Evolutionary conservation across 2,329 filamentous ascomycete genomes (phyloP).

Genomic region (Ilyonectria sp.): DNA sequence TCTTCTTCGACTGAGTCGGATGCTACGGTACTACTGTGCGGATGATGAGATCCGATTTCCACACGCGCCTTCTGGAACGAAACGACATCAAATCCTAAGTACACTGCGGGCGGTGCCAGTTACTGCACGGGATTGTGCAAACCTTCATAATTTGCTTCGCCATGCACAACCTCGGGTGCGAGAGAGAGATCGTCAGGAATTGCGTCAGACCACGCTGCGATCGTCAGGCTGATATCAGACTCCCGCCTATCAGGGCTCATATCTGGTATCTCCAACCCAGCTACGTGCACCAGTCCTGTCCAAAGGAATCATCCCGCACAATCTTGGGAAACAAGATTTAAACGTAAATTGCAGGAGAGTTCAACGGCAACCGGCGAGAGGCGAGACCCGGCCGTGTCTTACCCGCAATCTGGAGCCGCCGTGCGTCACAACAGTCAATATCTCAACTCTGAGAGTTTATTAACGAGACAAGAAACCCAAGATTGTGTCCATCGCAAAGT

Average conservation of each 20-base stretch:
- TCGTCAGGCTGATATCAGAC: slow-evolving; percentile 16
- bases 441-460: too few species aligned
- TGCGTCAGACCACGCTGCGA: slow-evolving; percentile 6
- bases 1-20: too few species aligned
- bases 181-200: neutral
- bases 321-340: neutral
- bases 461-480: too few species aligned
- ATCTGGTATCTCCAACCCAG: slow-evolving; percentile 3
- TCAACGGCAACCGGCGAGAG: neutral
- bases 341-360: neutral
- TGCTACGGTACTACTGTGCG: too few species aligned
- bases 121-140: too few species aligned
- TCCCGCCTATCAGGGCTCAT: slow-evolving; percentile 3
- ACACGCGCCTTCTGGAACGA: neutral
- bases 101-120: neutral
- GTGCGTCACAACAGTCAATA: too few species aligned
- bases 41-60: too few species aligned
- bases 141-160: neutral
- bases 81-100: neutral
- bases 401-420: too few species aligned
- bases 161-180: neutral
- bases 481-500: neutral
- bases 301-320: neutral
- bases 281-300: neutral
- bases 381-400: neutral